Conservation (phyloP, 2,329 filamentous ascomycete genomes). For the Clarireedia homoeocarpa region DNA sequence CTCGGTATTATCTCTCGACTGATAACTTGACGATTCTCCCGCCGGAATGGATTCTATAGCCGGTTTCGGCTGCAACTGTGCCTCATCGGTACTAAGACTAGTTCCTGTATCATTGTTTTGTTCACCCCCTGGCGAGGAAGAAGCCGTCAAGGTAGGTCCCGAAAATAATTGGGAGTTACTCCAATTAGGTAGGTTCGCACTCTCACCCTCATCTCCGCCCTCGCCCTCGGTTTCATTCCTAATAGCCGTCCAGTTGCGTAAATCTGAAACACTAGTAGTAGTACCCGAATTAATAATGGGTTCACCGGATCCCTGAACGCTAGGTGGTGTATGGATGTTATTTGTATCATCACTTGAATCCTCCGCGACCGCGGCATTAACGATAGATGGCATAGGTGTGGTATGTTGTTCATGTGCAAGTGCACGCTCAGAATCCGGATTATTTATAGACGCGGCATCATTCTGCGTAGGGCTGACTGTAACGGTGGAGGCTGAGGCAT, state of each 20-base stretch:
- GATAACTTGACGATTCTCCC: conserved; percentile 7
- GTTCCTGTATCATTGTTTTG: conserved; percentile 8
- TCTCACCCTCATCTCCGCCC: no score
- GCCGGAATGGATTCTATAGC: neutral
- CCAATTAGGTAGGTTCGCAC: conserved; percentile 1
- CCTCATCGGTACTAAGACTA: conserved; percentile 4
- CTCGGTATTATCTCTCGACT: conserved; percentile 5
- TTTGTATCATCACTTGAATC: conserved; percentile 1
- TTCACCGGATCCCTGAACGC: conserved; percentile 17
- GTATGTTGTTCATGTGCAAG: conserved; percentile 10
- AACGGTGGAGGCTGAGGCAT: conserved; percentile 18
- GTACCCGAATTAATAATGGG: neutral
- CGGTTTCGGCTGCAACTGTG: neutral
- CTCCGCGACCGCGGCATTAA: conserved; percentile 6
- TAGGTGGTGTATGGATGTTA: conserved; percentile 15
- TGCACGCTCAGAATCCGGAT: conserved; percentile 11
- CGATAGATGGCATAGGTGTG: conserved; percentile 15
- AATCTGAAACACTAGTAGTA: neutral
- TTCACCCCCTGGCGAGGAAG: conserved; percentile 2
- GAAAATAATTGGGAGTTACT: conserved; percentile 21
- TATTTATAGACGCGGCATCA: conserved; percentile 20
- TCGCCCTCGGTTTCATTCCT: no score
- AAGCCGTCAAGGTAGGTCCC: conserved; percentile 6
- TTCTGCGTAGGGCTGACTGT: neutral
- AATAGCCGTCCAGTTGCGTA: neutral